Evolutionary conservation across 139 green algal genomes (phyloP).

Genomic region (Coccomyxa sp.): DNA sequence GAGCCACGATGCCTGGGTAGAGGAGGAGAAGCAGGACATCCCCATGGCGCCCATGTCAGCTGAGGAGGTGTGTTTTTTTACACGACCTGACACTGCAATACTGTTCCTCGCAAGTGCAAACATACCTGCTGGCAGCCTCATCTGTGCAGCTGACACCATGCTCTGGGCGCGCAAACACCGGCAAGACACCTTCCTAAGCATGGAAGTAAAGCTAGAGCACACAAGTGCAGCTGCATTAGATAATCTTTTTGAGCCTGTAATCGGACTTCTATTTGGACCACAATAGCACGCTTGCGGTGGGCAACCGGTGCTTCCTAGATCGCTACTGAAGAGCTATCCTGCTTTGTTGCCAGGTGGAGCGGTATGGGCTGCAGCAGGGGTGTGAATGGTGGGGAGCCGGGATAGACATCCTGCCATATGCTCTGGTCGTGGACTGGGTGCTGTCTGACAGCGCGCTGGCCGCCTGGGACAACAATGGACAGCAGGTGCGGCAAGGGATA

Average conservation of each 20-base stretch:
- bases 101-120: too few species aligned
- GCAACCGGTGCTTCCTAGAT: too few species aligned
- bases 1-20: slow-evolving; percentile 77
- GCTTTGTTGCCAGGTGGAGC: slow-evolving; percentile 22
- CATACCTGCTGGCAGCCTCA: too few species aligned
- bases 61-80: not conserved
- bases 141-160: too few species aligned
- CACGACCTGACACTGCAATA: not conserved
- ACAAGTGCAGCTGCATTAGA: too few species aligned
- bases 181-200: not conserved
- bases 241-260: too few species aligned
- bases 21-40: slow-evolving; percentile 53
- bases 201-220: not conserved
- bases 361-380: slow-evolving; percentile 18
- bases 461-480: slow-evolving; percentile 81
- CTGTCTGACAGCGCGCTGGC: slow-evolving; percentile 57
- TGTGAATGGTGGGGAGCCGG: slow-evolving; percentile 51
- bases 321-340: not conserved
- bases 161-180: too few species aligned
- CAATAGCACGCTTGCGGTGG: too few species aligned
- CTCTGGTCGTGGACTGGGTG: slow-evolving; percentile 74
- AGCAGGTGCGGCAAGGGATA: slow-evolving; percentile 26
- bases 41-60: slow-evolving; percentile 4
- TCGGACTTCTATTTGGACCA: too few species aligned
- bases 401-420: slow-evolving; percentile 53